These are phyloP conservation scores for Trichophyton simii DNA, from an alignment of 2,329 filamentous ascomycete genomes.

Conservation along the genomic window DNA sequence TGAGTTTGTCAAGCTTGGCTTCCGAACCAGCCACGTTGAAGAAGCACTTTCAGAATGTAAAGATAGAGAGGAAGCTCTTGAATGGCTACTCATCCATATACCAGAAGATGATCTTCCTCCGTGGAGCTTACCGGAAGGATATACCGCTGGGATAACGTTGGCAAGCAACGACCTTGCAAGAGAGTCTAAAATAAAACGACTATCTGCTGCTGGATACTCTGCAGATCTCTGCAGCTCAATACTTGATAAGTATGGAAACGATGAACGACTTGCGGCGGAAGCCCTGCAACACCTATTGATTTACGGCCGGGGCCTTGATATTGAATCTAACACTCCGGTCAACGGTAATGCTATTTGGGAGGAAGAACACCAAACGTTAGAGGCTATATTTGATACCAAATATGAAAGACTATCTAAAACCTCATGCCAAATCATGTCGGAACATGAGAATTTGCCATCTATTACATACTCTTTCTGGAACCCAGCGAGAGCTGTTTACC, in stretches of 20 bases:
- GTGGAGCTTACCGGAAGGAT: slow-evolving; percentile 85
- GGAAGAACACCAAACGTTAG: slow-evolving; percentile 71
- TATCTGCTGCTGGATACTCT: slow-evolving; percentile 75
- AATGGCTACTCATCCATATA: slow-evolving; percentile 94
- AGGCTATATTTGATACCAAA: slow-evolving; percentile 71
- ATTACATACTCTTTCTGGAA: slow-evolving; percentile 54
- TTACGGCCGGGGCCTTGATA: slow-evolving; percentile 26
- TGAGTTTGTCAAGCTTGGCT: slow-evolving; percentile 67
- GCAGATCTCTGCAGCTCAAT: slow-evolving; percentile 68
- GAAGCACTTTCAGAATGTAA: slow-evolving; percentile 82
- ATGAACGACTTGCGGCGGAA: slow-evolving; percentile 68
- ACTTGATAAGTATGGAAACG: slow-evolving; percentile 54
- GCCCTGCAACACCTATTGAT: slow-evolving; percentile 61
- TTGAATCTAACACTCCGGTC: slow-evolving; percentile 13
- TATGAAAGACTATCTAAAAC: slow-evolving; percentile 50
- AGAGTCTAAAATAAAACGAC: slow-evolving; percentile 69
- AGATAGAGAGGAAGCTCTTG: slow-evolving; percentile 79
- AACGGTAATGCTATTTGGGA: slow-evolving; percentile 56
- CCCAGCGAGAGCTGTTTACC: slow-evolving; percentile 54
- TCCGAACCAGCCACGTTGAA: slow-evolving; percentile 76
- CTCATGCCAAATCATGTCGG: slow-evolving; percentile 58
- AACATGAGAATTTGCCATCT: slow-evolving; percentile 34
- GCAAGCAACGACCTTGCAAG: slow-evolving; percentile 67
- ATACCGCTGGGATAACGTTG: slow-evolving; percentile 78
- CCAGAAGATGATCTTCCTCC: slow-evolving; percentile 90